phyloP scores from a whole-genome alignment of 768 basidiomycete genomes.

The Mycena venus region DNA sequence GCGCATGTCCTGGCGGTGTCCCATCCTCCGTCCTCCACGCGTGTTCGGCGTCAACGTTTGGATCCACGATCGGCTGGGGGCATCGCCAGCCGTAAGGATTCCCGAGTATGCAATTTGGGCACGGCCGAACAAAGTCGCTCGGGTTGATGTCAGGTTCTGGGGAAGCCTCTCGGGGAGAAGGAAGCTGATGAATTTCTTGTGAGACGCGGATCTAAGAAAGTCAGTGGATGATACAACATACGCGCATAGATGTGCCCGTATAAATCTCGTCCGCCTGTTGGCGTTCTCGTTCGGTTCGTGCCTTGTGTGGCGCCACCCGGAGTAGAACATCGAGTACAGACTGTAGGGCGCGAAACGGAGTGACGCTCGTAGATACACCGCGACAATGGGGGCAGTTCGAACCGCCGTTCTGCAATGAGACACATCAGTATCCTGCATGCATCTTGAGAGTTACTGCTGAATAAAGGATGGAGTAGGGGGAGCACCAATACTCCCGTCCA shows the following conservation, averaged over 20 bases:
- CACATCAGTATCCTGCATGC: conserved; percentile 28
- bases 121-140: conserved; percentile 81
- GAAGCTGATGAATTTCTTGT: conserved; percentile 62
- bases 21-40: conserved; percentile 88
- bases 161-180: conserved; percentile 79
- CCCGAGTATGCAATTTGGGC: conserved; percentile 79
- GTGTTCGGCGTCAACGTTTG: conserved; percentile 72
- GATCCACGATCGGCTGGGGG: conserved; percentile 85
- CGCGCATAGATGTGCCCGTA: conserved; percentile 73
- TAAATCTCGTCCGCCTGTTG: conserved; percentile 89
- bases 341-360: conserved; percentile 81
- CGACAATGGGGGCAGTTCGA: conserved; percentile 89
- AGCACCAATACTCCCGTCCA: background rate
- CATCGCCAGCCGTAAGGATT: conserved; percentile 87
- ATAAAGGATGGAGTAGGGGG: background rate
- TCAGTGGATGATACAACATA: conserved; percentile 47
- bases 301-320: conserved; percentile 77
- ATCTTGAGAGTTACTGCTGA: background rate
- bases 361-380: conserved; percentile 73
- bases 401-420: conserved; percentile 76
- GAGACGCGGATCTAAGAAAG: conserved; percentile 21
- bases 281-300: conserved; percentile 77
- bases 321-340: conserved; percentile 79
- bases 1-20: conserved; percentile 81
- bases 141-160: conserved; percentile 81